Percentiles rank a stretch among this genome's conserved stretches.
phyloP scores from a whole-genome alignment of 2,329 filamentous ascomycete genomes.

The Verticillium zaregamsianum region DNA sequence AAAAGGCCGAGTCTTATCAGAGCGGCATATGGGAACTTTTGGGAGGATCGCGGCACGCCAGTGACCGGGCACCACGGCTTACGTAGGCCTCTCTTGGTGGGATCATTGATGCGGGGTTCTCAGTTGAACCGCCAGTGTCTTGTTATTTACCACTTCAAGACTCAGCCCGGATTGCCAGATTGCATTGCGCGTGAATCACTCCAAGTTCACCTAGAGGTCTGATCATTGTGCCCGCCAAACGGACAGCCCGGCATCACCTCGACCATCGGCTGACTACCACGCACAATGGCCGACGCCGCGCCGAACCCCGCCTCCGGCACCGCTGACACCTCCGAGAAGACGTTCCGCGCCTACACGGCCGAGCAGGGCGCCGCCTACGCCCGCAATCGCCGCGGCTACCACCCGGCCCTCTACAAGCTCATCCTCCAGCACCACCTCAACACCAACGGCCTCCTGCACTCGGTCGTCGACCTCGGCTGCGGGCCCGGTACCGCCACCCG shows the following conservation, averaged over 20 bases:
- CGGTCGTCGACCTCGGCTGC: slow-evolving; percentile 51
- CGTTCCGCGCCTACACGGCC: slow-evolving; percentile 40
- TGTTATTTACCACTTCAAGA: too few relatives aligned
- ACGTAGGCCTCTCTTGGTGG: not conserved
- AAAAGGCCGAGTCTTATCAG: not conserved
- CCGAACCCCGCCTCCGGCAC: not conserved
- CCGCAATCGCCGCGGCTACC: slow-evolving; percentile 35
- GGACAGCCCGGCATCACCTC: not conserved
- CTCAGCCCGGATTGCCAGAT: too few relatives aligned
- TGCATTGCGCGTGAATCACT: too few relatives aligned
- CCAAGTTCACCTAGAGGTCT: not conserved
- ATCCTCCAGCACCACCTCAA: slow-evolving; percentile 42
- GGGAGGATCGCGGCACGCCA: not conserved
- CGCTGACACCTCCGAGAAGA: slow-evolving; percentile 19
- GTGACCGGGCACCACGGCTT: not conserved
- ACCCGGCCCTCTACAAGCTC: slow-evolving; percentile 37
- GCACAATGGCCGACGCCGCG: not conserved
- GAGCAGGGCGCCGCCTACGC: slow-evolving; percentile 41
- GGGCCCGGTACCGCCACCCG: slow-evolving; percentile 48
- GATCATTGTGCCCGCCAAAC: not conserved
- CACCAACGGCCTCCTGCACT: slow-evolving; percentile 36
- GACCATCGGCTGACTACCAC: not conserved
- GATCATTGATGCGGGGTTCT: not conserved
- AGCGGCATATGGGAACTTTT: not conserved
- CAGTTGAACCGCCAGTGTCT: too few relatives aligned